Percentiles rank a stretch among this genome's conserved stretches.
Evolutionary conservation across 1,284 basidiomycete species (phyloP).

Genomic region (Pseudozyma thailandica): DNA sequence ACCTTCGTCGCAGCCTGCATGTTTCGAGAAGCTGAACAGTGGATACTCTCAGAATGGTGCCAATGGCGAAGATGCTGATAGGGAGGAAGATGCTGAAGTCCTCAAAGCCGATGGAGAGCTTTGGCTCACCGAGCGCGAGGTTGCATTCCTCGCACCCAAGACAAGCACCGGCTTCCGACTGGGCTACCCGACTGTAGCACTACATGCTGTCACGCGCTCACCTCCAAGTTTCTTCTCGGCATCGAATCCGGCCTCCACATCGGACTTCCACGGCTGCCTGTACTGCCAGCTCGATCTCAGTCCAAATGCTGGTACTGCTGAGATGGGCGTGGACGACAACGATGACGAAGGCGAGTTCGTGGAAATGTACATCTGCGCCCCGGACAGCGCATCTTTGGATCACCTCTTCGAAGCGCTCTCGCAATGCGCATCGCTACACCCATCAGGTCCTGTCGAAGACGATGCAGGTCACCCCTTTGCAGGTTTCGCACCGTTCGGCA

Average conservation of each 20-base stretch:
- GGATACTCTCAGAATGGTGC: background rate
- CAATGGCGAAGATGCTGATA: slow-evolving; percentile 6
- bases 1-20: slow-evolving; percentile 28
- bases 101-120: slow-evolving; percentile 31
- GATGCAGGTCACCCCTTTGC: slow-evolving; percentile 69
- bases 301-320: slow-evolving; percentile 28
- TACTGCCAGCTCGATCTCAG: slow-evolving; percentile 65
- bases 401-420: slow-evolving; percentile 88
- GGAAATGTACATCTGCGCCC: slow-evolving; percentile 60
- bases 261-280: slow-evolving; percentile 45
- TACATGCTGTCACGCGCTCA: slow-evolving; percentile 62
- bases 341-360: slow-evolving; percentile 43
- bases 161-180: slow-evolving; percentile 51
- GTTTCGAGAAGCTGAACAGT: slow-evolving; percentile 15
- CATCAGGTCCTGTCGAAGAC: slow-evolving; percentile 72
- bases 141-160: slow-evolving; percentile 50
- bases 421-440: slow-evolving; percentile 87
- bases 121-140: slow-evolving; percentile 53
- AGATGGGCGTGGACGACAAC: slow-evolving; percentile 48
- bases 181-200: slow-evolving; percentile 55
- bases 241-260: background rate
- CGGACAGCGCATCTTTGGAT: slow-evolving; percentile 74
- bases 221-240: slow-evolving; percentile 45
- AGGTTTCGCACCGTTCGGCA: slow-evolving; percentile 60
- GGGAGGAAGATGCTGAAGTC: slow-evolving; percentile 18